Percentiles rank a stretch among this genome's conserved stretches.
Conservation (phyloP, 441 rosid genomes). For the Gossypium aridum region DNA sequence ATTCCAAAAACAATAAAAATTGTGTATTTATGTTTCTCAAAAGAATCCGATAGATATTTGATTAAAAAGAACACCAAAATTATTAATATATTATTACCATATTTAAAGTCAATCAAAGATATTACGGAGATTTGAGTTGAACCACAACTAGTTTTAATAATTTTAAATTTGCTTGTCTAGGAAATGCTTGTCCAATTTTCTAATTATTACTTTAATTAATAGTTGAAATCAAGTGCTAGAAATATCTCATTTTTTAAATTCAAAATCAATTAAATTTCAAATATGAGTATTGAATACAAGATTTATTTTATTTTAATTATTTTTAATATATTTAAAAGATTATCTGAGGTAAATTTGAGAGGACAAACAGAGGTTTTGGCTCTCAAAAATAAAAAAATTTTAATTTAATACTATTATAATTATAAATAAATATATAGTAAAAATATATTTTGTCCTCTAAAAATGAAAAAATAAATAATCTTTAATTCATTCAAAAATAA, state of each 20-base stretch:
- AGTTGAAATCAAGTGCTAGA: background rate
- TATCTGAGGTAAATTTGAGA: too few species aligned
- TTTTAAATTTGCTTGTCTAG: background rate
- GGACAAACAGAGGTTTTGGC: too few species aligned
- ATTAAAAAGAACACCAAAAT: background rate
- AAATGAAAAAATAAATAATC: too few species aligned
- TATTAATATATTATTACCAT: background rate
- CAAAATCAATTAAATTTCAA: background rate
- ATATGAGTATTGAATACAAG: background rate
- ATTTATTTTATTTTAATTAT: background rate
- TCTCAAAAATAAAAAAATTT: too few species aligned
- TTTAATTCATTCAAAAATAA: too few species aligned
- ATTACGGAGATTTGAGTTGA: constrained; percentile 1
- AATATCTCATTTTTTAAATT: background rate
- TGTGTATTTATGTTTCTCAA: background rate
- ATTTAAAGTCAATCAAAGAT: background rate
- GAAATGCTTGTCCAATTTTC: background rate
- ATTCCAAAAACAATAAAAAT: too few species aligned
- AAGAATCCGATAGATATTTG: too few species aligned
- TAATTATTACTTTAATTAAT: background rate
- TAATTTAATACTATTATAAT: too few species aligned
- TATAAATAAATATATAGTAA: too few species aligned
- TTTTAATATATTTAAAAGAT: background rate
- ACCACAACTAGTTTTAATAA: background rate
- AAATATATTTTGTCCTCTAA: too few species aligned